phyloP scores from a whole-genome alignment of 2,329 filamentous ascomycete genomes.

The Arthrobotrys entomopaga region DNA sequence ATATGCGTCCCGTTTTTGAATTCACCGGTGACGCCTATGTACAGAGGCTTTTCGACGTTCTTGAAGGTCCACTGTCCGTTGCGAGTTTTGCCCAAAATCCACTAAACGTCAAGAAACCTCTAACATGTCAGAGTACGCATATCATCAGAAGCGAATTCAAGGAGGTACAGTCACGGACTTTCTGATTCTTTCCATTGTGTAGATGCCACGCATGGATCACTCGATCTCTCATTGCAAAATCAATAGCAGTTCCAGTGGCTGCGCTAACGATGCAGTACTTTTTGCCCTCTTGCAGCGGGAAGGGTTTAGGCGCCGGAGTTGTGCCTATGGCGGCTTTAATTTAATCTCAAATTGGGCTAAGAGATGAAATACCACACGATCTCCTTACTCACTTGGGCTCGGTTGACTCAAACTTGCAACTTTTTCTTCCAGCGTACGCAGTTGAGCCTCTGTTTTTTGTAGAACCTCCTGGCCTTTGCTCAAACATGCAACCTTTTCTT shows the following conservation, averaged over 20 bases:
- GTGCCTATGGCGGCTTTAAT: no score
- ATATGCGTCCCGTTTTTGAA: constrained; percentile 19
- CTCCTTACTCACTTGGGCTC: no score
- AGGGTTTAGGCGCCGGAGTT: no score
- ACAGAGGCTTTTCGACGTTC: constrained; percentile 15
- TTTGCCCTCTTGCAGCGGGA: constrained; percentile 19
- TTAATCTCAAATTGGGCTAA: no score
- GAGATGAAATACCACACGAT: no score
- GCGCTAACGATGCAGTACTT: constrained; percentile 31
- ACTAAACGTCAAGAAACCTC: constrained; percentile 3
- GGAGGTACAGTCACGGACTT: background rate
- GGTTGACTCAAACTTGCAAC: no score
- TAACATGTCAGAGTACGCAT: background rate
- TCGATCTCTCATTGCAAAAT: constrained; percentile 18
- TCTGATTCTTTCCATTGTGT: constrained; percentile 29
- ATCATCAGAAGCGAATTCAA: no score
- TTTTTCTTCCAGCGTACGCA: no score
- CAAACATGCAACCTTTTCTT: no score
- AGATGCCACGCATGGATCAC: constrained; percentile 23
- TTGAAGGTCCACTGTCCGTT: constrained; percentile 22
- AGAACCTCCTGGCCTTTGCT: no score
- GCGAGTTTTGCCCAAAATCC: constrained; percentile 22
- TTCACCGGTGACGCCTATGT: constrained; percentile 14
- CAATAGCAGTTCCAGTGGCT: constrained; percentile 20
- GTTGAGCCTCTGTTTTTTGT: no score